Evolutionary conservation across 2,329 filamentous ascomycete species (phyloP).

Genomic region (Helotiales sp.): DNA sequence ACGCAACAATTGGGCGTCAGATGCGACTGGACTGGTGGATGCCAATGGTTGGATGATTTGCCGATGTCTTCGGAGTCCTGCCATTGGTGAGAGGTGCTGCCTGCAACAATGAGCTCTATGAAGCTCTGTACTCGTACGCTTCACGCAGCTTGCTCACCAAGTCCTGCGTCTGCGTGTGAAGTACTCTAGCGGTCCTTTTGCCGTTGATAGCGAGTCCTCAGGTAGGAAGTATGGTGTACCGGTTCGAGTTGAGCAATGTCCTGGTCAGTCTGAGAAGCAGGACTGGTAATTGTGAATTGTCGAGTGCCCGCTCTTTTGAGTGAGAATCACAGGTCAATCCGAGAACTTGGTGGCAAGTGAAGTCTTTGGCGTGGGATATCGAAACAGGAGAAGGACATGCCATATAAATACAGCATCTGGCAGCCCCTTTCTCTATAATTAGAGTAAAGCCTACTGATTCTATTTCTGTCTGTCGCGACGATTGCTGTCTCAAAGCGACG

Average conservation of each 20-base stretch:
- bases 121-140: not conserved
- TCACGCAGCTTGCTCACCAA: not conserved
- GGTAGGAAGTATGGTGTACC: not conserved
- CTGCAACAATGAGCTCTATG: not conserved
- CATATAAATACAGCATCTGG: slow-evolving; percentile 15
- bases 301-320: not conserved
- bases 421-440: slow-evolving; percentile 16
- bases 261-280: not conserved
- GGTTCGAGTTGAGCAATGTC: not conserved
- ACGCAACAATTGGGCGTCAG: not conserved
- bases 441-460: slow-evolving; percentile 14
- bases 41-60: not conserved
- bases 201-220: not conserved
- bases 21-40: not conserved
- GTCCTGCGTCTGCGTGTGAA: slow-evolving; percentile 4
- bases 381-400: not conserved
- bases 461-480: slow-evolving; percentile 17
- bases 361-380: not conserved
- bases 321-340: not conserved
- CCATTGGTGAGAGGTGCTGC: not conserved
- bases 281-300: not conserved
- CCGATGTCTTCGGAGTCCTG: slow-evolving; percentile 1
- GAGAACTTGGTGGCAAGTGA: not conserved
- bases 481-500: slow-evolving; percentile 9
- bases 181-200: not conserved